Percentiles rank a stretch among this genome's conserved stretches.
phyloP scores from a whole-genome alignment of 1,284 basidiomycete species.

The Cystobasidiaceae sp. region DNA sequence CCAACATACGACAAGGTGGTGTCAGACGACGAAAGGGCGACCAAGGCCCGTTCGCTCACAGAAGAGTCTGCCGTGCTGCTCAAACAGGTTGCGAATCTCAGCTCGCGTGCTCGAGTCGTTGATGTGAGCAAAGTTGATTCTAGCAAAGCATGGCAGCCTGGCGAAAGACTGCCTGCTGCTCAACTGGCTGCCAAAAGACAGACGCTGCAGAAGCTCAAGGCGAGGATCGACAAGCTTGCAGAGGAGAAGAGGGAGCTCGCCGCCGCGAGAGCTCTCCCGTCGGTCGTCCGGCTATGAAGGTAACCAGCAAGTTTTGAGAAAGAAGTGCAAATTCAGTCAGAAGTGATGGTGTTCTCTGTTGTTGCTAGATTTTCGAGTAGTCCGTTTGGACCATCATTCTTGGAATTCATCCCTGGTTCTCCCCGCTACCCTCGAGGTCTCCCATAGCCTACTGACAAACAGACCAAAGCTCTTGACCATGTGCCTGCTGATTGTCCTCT shows the following conservation, averaged over 20 bases:
- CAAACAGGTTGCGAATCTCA: slow-evolving; percentile 16
- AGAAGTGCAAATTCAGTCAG: too few relatives aligned
- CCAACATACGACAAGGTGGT: slow-evolving; percentile 50
- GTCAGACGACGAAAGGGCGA: background rate
- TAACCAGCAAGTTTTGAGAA: too few relatives aligned
- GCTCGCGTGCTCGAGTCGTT: slow-evolving; percentile 15
- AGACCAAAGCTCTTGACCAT: too few relatives aligned
- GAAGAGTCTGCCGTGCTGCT: slow-evolving; percentile 12
- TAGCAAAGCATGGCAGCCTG: slow-evolving; percentile 8
- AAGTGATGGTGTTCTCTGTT: too few relatives aligned
- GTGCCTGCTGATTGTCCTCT: too few relatives aligned
- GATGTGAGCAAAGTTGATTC: slow-evolving; percentile 12
- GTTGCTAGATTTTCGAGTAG: too few relatives aligned
- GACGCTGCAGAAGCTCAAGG: slow-evolving; percentile 17
- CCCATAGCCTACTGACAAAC: too few relatives aligned
- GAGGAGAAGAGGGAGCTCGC: slow-evolving; percentile 2
- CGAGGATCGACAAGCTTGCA: slow-evolving; percentile 14
- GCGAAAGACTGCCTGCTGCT: slow-evolving; percentile 14
- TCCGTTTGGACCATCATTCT: too few relatives aligned
- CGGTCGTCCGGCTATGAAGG: background rate
- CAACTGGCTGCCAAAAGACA: slow-evolving; percentile 23
- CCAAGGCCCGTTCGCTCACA: background rate
- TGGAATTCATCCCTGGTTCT: too few relatives aligned
- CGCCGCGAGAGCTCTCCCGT: background rate
- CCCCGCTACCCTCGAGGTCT: too few relatives aligned